phyloP scores from a whole-genome alignment of 306 rosid species.

The Glycyrrhiza uralensis region DNA sequence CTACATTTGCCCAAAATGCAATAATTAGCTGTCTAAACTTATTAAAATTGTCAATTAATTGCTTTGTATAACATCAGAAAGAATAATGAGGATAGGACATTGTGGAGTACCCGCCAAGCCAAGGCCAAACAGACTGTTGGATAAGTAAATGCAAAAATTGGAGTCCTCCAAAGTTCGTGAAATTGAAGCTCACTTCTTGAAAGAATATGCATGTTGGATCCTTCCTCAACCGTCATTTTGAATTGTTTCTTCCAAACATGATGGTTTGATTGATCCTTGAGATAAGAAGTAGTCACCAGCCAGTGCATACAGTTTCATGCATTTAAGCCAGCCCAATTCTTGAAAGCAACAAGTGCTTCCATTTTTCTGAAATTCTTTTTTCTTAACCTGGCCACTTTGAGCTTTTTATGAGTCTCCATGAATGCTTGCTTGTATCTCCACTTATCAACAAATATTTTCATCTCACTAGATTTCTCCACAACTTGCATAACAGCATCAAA shows the following conservation, averaged over 20 bases:
- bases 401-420: slow-evolving; percentile 93
- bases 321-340: slow-evolving; percentile 96
- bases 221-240: slow-evolving; percentile 13
- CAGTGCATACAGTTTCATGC: slow-evolving; percentile 36
- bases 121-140: neutral
- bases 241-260: slow-evolving; percentile 8
- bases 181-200: slow-evolving; percentile 3
- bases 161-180: slow-evolving; percentile 1
- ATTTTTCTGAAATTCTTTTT: slow-evolving; percentile 67
- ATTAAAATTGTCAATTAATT: slow-evolving; percentile 8
- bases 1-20: slow-evolving; percentile 4
- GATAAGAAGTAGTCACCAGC: neutral
- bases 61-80: slow-evolving; percentile 14
- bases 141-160: neutral
- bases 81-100: neutral
- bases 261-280: slow-evolving; percentile 4
- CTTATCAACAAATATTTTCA: slow-evolving; percentile 87
- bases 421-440: slow-evolving; percentile 98
- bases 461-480: slow-evolving; percentile 80
- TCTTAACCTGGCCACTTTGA: slow-evolving; percentile 72
- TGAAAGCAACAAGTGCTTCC: slow-evolving; percentile 89
- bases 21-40: neutral
- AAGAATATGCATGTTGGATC: slow-evolving; percentile 13
- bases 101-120: slow-evolving; percentile 7
- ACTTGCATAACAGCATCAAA: slow-evolving; percentile 96